Conservation (phyloP, 371 early-diverging fungal species). For the Parasitella parasitica region DNA sequence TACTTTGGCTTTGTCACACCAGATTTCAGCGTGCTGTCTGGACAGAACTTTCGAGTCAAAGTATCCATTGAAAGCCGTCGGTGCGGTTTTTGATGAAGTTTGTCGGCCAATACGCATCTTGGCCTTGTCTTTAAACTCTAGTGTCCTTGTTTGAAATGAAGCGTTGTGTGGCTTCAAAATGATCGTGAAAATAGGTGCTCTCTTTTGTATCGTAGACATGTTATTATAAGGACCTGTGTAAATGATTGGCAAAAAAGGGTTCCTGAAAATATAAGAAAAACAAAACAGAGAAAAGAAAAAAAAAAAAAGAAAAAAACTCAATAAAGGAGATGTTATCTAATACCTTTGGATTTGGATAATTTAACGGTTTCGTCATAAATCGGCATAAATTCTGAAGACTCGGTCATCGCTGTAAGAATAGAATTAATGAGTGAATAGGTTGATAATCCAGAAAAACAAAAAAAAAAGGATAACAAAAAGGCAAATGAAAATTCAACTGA, state of each 20-base stretch:
- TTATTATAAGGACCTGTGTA: neutral
- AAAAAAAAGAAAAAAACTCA: neutral
- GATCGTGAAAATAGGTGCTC: conserved; percentile 25
- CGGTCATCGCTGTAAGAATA: conserved; percentile 3
- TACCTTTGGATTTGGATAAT: conserved; percentile 13
- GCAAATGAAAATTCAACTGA: neutral
- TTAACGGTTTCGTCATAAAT: conserved; percentile 13
- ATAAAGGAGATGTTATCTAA: neutral
- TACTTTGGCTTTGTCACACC: conserved; percentile 72
- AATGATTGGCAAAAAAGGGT: neutral
- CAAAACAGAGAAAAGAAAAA: neutral
- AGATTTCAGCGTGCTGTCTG: conserved; percentile 83
- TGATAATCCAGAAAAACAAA: neutral
- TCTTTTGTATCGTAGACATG: conserved; percentile 3
- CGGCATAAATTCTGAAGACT: conserved; percentile 16
- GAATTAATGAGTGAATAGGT: neutral
- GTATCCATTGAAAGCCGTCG: conserved; percentile 72
- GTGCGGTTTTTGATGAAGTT: conserved; percentile 63
- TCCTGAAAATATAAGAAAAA: neutral
- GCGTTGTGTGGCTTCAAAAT: conserved; percentile 64
- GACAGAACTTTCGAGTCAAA: conserved; percentile 89
- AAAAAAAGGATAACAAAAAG: neutral
- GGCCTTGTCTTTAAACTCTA: conserved; percentile 58
- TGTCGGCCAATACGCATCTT: conserved; percentile 77
- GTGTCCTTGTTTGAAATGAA: conserved; percentile 61